Base-by-base conservation (phyloP, 2,329 filamentous ascomycete genomes). In the Pseudopithomyces chartarum region DNA sequence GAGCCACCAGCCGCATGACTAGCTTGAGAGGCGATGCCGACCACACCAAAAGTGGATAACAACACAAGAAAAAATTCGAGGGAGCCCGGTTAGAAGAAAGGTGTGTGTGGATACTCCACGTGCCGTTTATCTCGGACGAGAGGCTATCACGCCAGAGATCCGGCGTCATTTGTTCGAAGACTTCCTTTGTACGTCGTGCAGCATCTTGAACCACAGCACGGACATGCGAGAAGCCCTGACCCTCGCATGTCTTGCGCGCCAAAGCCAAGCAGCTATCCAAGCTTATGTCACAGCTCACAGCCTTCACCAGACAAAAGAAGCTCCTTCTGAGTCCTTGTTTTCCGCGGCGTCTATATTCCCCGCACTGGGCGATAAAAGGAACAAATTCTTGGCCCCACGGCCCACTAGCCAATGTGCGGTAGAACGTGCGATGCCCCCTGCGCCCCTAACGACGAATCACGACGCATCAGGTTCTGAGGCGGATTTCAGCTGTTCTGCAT, bases 31-130 rank as follows among this genome's bases (percentile, higher is more conserved):
- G 44, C 62, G 61, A 6, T 51, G 42, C 68, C 68, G 20, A 61
- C 55, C 15, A 69, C 44, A 20, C 66, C 67, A 12, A 59, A 53
- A 11, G 66, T 38, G 8, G 62, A 66, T 6, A 63, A 66, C 1
- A 71, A 54, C 32, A 65, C 50, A 13, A 67, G 52, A 40, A 71
- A 69, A 38, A 69, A 71, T 51, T 66, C 61, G 20, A 70, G 54
- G 11, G 43, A 45, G 20, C 26, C 43, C 15, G 43, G 43, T 6
- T 23, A 4, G 6, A 20, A 12, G 26, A 26, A 45, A n/a, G n/a
- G 3, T 45, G 11, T 2, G 43, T 29, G 56, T 32, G 56, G 54
- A 22, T 22, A 32, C 46, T 61, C 54, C 51, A 55, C 6, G 55
- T 55, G 19, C 60, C 60, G 23, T 52, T 7, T 1, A 64, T 38